phyloP scores from a whole-genome alignment of 148 eudicot genomes.

The Beta vulgaris region DNA sequence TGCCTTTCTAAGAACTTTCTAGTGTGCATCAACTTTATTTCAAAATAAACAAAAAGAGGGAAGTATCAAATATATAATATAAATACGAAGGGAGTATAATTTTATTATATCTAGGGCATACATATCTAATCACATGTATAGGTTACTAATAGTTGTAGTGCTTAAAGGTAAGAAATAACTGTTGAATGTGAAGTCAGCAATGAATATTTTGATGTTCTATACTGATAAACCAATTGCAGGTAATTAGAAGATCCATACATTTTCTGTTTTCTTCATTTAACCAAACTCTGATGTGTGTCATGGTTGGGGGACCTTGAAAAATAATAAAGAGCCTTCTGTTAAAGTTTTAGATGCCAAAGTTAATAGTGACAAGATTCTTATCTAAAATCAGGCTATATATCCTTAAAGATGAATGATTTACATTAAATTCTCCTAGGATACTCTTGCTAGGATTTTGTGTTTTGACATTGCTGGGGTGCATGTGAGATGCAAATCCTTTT shows the following conservation, averaged over 20 bases:
- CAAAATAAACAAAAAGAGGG: no score
- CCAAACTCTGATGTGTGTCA: background rate
- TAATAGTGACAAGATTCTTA: slow-evolving; percentile 32
- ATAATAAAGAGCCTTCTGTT: slow-evolving; percentile 11
- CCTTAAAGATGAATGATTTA: slow-evolving; percentile 7
- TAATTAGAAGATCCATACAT: background rate
- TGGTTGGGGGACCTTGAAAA: slow-evolving; percentile 15
- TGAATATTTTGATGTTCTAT: background rate
- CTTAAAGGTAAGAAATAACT: background rate
- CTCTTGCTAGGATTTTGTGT: slow-evolving; percentile 15
- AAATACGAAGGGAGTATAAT: no score
- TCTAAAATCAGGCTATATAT: slow-evolving; percentile 20
- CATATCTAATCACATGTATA: no score
- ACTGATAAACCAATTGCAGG: background rate
- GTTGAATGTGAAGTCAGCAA: slow-evolving; percentile 11
- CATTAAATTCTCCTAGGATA: slow-evolving; percentile 27
- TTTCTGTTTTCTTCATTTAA: background rate
- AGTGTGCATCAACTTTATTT: no score
- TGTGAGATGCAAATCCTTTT: slow-evolving; percentile 26
- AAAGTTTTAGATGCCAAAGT: slow-evolving; percentile 25
- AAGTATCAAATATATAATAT: no score
- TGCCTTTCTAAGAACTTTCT: no score
- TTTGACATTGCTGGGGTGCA: slow-evolving; percentile 24
- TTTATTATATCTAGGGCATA: no score
- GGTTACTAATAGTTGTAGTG: background rate